Percentiles rank a stretch among this genome's conserved stretches.
Conservation (phyloP, 1,284 basidiomycete genomes). For the Meira miltonrushii region DNA sequence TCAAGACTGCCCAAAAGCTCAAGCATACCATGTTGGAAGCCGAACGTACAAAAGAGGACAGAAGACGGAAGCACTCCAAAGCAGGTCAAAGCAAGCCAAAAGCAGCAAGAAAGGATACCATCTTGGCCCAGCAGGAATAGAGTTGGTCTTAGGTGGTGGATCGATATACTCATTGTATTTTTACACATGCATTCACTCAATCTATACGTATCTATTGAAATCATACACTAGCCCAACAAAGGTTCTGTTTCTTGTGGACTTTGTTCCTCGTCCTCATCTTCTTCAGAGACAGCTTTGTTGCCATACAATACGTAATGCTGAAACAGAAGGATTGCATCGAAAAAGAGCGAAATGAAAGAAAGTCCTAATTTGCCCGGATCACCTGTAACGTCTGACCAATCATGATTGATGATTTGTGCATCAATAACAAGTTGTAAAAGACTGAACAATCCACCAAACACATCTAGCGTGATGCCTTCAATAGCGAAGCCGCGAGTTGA, state of each 20-base stretch:
- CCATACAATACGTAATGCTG: slow-evolving; percentile 54
- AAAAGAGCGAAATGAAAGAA: slow-evolving; percentile 49
- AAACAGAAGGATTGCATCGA: slow-evolving; percentile 52
- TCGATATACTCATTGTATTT: too few species aligned
- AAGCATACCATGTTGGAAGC: slow-evolving; percentile 91
- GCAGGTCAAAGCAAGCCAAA: slow-evolving; percentile 82
- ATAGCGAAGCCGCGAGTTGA: slow-evolving; percentile 54
- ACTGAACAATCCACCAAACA: slow-evolving; percentile 50
- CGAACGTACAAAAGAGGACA: slow-evolving; percentile 83
- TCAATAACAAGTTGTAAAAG: slow-evolving; percentile 46
- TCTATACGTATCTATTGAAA: too few species aligned
- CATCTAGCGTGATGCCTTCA: slow-evolving; percentile 53
- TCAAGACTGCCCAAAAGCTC: slow-evolving; percentile 79
- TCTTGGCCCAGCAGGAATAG: slow-evolving; percentile 31
- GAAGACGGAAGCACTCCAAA: slow-evolving; percentile 65
- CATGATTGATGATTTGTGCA: slow-evolving; percentile 29
- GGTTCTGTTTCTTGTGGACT: too few species aligned
- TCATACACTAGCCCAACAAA: too few species aligned
- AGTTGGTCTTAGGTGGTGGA: not conserved
- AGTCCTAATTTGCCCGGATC: slow-evolving; percentile 52
- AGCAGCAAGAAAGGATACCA: slow-evolving; percentile 69
- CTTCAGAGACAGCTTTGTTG: slow-evolving; percentile 2
- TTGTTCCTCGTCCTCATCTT: not conserved
- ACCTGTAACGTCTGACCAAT: slow-evolving; percentile 44
- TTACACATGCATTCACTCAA: too few species aligned